These are phyloP conservation scores for Platismatia glauca DNA, from an alignment of 495 filamentous ascomycete genomes.

Conservation along the genomic window DNA sequence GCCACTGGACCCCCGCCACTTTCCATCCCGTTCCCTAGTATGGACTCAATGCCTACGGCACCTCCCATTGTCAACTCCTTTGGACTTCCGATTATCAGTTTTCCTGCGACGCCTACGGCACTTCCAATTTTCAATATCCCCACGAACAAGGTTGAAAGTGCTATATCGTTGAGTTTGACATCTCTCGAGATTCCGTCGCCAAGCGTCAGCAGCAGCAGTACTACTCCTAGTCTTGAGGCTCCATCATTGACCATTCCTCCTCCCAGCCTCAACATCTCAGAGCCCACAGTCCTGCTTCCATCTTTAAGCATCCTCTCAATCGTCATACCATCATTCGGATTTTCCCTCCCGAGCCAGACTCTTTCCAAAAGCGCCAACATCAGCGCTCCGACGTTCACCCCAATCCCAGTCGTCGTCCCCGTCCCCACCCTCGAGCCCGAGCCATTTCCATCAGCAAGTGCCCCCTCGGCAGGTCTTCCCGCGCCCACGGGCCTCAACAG, in stretches of 20 bases:
- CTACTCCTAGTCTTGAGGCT: background rate
- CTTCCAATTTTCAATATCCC: background rate
- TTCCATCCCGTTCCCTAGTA: background rate
- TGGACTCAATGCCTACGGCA: background rate
- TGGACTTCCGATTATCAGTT: background rate
- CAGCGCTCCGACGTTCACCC: background rate
- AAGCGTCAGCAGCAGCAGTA: background rate
- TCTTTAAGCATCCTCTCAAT: background rate
- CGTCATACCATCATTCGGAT: background rate
- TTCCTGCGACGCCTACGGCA: background rate
- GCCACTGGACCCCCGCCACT: background rate
- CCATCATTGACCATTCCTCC: background rate
- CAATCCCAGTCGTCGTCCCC: background rate
- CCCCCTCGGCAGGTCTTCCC: background rate
- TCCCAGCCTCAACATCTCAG: background rate
- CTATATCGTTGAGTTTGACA: background rate
- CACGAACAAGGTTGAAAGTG: background rate
- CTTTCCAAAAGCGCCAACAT: background rate
- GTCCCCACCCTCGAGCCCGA: background rate
- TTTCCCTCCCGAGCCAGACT: background rate
- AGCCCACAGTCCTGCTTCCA: background rate
- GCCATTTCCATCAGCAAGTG: background rate
- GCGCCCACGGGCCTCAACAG: background rate
- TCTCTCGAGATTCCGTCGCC: background rate
- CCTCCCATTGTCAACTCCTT: background rate